These are phyloP conservation scores for Smittium culicis DNA, from an alignment of 371 early-diverging fungal genomes.

Conservation along the genomic window DNA sequence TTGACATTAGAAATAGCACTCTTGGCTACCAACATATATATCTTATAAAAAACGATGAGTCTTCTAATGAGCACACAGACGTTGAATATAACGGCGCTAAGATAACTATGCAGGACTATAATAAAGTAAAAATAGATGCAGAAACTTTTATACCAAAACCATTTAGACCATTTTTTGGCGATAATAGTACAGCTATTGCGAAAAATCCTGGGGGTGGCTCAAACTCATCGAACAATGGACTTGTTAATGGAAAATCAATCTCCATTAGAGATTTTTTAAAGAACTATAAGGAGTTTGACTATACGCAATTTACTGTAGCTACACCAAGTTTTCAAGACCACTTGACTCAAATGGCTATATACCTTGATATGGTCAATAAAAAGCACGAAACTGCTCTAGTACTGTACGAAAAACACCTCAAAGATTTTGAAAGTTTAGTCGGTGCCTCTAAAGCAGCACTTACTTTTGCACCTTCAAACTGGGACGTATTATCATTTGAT, in stretches of 20 bases:
- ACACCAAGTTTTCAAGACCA: not conserved
- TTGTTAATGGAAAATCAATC: not conserved
- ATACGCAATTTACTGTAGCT: not conserved
- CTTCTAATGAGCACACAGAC: too few relatives aligned
- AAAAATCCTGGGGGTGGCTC: not conserved
- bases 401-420: not conserved
- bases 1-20: not conserved
- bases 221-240: too few relatives aligned
- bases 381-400: slow-evolving; percentile 1
- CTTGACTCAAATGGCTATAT: not conserved
- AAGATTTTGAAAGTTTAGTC: not conserved
- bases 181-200: not conserved
- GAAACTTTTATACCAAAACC: not conserved
- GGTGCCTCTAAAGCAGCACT: not conserved
- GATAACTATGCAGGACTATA: not conserved
- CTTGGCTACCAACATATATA: not conserved
- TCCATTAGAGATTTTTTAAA: not conserved
- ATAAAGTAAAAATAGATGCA: not conserved
- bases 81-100: not conserved
- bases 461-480: not conserved
- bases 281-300: not conserved
- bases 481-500: not conserved
- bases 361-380: not conserved
- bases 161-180: not conserved
- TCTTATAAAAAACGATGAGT: not conserved